Percentiles rank a stretch among this genome's conserved stretches.
Conservation (phyloP, 2,329 filamentous ascomycete species). For the Colletotrichum sp. region DNA sequence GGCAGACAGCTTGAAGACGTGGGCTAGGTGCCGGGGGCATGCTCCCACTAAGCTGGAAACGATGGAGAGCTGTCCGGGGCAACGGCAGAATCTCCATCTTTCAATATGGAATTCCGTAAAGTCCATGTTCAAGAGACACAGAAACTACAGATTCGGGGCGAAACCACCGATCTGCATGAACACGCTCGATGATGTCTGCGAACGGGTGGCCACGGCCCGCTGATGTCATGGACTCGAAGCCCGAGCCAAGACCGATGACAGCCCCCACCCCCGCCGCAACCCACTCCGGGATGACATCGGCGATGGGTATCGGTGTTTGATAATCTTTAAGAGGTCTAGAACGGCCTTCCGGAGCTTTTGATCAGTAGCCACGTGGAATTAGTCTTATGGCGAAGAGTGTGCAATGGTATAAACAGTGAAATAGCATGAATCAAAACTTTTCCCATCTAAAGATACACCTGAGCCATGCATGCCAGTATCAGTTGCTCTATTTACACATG, state of each 20-base stretch:
- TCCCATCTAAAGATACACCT: not conserved
- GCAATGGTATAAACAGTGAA: not conserved
- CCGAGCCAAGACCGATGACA: not conserved
- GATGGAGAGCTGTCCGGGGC: not conserved
- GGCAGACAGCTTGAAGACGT: not conserved
- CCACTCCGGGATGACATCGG: not conserved
- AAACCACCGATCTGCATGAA: conserved; percentile 4
- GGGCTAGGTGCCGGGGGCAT: not conserved
- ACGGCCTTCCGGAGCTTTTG: not conserved
- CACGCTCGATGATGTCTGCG: not conserved
- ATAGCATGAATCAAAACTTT: not conserved
- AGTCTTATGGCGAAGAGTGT: not conserved
- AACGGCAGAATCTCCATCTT: not conserved
- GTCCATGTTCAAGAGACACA: not conserved
- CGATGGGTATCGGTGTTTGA: not conserved
- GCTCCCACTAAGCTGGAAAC: not conserved
- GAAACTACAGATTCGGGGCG: not conserved
- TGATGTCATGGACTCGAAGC: conserved; percentile 3
- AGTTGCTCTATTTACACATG: not conserved
- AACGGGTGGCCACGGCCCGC: not conserved
- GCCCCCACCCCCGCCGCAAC: not conserved
- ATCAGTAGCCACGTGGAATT: not conserved
- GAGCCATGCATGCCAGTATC: not conserved
- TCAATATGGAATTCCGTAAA: not conserved
- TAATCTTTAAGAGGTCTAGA: not conserved